Evolutionary conservation across 306 rosid genomes (phyloP).

Genomic region (Cyamopsis tetragonoloba): DNA sequence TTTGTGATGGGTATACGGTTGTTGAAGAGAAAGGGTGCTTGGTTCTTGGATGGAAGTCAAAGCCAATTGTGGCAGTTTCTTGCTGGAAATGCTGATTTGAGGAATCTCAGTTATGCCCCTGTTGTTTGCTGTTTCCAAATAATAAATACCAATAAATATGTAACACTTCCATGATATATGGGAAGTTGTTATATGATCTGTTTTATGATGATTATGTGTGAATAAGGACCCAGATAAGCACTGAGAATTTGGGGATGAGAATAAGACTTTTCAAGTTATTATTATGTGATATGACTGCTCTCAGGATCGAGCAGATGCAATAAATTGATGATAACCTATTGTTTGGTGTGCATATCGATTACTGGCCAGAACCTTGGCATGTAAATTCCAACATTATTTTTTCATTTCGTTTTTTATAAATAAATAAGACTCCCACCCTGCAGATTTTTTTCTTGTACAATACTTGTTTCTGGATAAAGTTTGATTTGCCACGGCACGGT

Average conservation of each 20-base stretch:
- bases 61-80: slow-evolving; percentile 83
- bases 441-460: slow-evolving; percentile 5
- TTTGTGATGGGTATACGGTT: slow-evolving; percentile 59
- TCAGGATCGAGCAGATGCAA: slow-evolving; percentile 34
- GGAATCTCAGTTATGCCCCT: not conserved
- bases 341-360: slow-evolving; percentile 36
- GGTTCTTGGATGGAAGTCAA: slow-evolving; percentile 90
- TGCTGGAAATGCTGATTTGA: slow-evolving; percentile 76
- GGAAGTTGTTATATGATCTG: slow-evolving; percentile 12
- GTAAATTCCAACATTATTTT: slow-evolving; percentile 31
- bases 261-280: slow-evolving; percentile 14
- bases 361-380: not conserved
- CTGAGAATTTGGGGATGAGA: slow-evolving; percentile 22
- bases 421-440: not conserved
- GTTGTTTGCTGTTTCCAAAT: not conserved
- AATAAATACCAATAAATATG: slow-evolving; percentile 34
- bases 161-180: not conserved
- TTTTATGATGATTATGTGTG: too few relatives aligned
- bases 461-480: too few relatives aligned
- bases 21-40: slow-evolving; percentile 87
- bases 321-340: slow-evolving; percentile 34
- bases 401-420: slow-evolving; percentile 26
- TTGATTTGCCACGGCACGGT: too few relatives aligned
- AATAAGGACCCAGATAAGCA: slow-evolving; percentile 22
- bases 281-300: slow-evolving; percentile 18